Evolutionary conservation across 352 stramenopile genomes (phyloP), one percentile per base, ranked within the genome.

Genomic region (Phytophthora fragariae): DNA sequence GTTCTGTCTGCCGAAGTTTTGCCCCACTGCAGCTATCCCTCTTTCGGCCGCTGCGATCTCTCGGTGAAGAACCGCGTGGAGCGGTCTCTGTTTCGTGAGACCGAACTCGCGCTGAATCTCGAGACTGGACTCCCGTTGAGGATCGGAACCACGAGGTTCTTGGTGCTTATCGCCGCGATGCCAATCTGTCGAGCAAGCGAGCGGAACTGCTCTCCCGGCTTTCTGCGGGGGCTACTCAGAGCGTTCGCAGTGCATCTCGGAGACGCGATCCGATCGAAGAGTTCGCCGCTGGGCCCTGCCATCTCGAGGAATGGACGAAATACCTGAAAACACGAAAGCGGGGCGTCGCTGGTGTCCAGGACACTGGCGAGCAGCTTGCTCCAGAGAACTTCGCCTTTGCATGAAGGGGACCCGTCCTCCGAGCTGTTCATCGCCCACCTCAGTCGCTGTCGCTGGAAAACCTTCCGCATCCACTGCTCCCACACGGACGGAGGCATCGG

Each of bases 221-320:
- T 54, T 37, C 65, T 75, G 19, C 12, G 21, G 19, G 4, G 17
- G 10, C 46, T 58, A 8, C 12, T 27, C 17, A 33, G 6, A 19
- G 21, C 37, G 8, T 52, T 58, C 11, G 7, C 46, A 7, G 53
- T 35, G 27, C 68, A 27, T 5, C 41, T 65, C 24, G 50, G 55
- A n/a, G 57, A 21, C n/a, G 35, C 5, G 5, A 29, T 50, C 19
- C 44, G 52, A 6, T 73, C 53, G 41, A 80, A 57, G 21, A 80
- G 50, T 24, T 80, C 69, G 19, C 70, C 44, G 7, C 72, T 75
- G 10, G 73, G 73, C 7, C 63, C 47, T n/a, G 66, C 19, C 64
- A 75, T 65, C 27, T 77, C 65, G 15, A 77, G 15, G 24, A 75
- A 70, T 2, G 61, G 65, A 14, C 46, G 49, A 46, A 80, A 69